Evolutionary conservation across 2,329 filamentous ascomycete species (phyloP), one percentile per base, ranked within the genome.

Genomic region (Plectosphaerella cucumerina): DNA sequence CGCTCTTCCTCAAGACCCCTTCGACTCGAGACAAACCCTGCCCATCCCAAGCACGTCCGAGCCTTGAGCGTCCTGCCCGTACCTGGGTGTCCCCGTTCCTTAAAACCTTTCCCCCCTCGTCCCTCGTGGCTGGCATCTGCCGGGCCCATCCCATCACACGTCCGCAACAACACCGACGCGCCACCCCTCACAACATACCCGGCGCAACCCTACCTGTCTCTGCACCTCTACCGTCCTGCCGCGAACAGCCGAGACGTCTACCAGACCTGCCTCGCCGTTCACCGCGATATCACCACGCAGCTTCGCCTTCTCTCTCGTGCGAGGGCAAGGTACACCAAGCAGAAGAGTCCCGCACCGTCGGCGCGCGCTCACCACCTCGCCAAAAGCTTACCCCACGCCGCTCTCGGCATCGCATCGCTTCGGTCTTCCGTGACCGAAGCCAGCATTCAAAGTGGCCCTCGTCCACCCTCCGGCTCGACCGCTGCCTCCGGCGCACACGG

Each of bases 401-500:
- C 34, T 26, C 22, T 23, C 35, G 43, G 44, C 44, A 21, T 31
- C 31, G 20, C n/a, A 47, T n/a, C 20, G 26, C 34, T 20, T 53
- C 54, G 59, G 60, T 66, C 64, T 20, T 60, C 4, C 59, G 59
- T 59, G 62, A 60, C 63, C 65, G 64, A 61, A 61, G 59, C 55
- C 52, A 48, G 57, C 57, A 58, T 56, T 66, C 78, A 87, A 86
- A 68, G 80, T 86, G 83, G 83, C 81, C 74, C 73, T 76, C 62
- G 61, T 77, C 62, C 82, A 82, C 75, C 76, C 77, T 63, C 79
- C 76, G 61, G 78, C 77, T 68, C 78, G 80, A 73, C 74, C 82
- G 69, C 82, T 83, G 75, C 84, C 83, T 74, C 79, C 77, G 75
- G 79, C 78, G 73, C 78, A 81, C 74, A 80, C 79, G 76, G 76